Base-by-base conservation (phyloP, 345 rosid genomes). In the Viola odorata region DNA sequence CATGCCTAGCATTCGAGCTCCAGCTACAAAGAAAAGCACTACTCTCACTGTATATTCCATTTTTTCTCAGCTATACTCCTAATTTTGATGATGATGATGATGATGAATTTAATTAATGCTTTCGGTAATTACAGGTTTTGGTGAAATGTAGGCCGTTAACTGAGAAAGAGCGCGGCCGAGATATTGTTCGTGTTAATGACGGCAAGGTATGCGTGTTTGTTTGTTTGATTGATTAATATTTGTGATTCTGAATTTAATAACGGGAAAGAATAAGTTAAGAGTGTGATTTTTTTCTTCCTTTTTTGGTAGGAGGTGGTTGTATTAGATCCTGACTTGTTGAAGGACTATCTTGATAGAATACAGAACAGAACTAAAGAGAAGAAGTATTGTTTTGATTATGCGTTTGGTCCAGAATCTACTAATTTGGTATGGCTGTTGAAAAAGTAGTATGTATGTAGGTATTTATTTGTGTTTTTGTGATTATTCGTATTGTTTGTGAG, bases 331-430 rank as follows among this genome's bases (percentile, higher is more conserved):
- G 98, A 91, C 69, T 53, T 88, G 68, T 80, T 88, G 0, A 91
- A 91, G 80, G 96, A 86, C 71, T 91, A 86, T 49, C 94, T 86
- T 51, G 96, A 85, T 53, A 91, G 85, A 41, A 73, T 83, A 60
- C 96, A 91, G 57, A 83, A 86, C 66, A 86, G 98, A 55, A 88
- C 85, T 0, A 91, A 91, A 63, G 95, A 88, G 83, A 91, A 81
- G 81, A 79, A 74, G 50, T 91, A 88, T 50, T 65, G 91, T 53
- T 91, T 91, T n/a, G 98, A 91, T 74, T 83, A 83, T 36, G 98
- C 95, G 0, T 91, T 91, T 63, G 77, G 85, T 57, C 85, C 98
- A 17, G 74, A 76, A 13, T 79, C 68, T 67, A 76, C 95, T 12
- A 91, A 91, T 76, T 69, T 65, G 88, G 86, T 84, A 72, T 45